Percentiles rank a stretch among this genome's conserved stretches.
Evolutionary conservation across 805 yeast genomes (phyloP).

Genomic region (Candida qinlingensis): DNA sequence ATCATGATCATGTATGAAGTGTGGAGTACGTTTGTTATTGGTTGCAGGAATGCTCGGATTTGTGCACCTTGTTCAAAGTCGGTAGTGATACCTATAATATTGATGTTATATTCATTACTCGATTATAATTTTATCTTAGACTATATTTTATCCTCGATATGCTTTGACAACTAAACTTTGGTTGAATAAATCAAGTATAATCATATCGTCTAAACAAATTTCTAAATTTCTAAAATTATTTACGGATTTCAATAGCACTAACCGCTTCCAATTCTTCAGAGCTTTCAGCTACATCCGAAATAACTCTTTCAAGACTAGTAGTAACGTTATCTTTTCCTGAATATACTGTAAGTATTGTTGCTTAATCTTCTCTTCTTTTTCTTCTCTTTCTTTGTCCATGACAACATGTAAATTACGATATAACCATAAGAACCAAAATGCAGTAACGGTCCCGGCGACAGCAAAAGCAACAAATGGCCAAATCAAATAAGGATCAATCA

Average conservation of each 20-base stretch:
- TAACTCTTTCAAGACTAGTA: background rate
- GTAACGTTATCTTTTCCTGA: background rate
- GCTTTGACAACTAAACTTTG: too few species aligned
- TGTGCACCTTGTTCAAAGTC: too few species aligned
- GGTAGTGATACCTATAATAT: too few species aligned
- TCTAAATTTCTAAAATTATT: background rate
- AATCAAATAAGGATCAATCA: slow-evolving; percentile 61
- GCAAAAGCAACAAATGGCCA: slow-evolving; percentile 66
- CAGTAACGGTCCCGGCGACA: slow-evolving; percentile 50
- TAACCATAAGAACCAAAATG: slow-evolving; percentile 42
- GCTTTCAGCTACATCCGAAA: background rate
- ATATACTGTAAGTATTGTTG: background rate
- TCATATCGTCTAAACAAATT: too few species aligned
- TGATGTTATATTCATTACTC: too few species aligned
- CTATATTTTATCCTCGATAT: too few species aligned
- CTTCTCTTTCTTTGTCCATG: slow-evolving; percentile 11
- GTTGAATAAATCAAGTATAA: too few species aligned
- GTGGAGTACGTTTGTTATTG: too few species aligned
- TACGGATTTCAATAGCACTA: background rate
- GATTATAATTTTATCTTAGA: too few species aligned
- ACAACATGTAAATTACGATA: slow-evolving; percentile 11
- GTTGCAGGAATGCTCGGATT: too few species aligned
- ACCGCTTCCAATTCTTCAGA: background rate
- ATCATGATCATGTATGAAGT: too few species aligned
- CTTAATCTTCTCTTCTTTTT: slow-evolving; percentile 3